Conservation (phyloP, 1,284 basidiomycete species). For the Ganoderma meredithae region DNA sequence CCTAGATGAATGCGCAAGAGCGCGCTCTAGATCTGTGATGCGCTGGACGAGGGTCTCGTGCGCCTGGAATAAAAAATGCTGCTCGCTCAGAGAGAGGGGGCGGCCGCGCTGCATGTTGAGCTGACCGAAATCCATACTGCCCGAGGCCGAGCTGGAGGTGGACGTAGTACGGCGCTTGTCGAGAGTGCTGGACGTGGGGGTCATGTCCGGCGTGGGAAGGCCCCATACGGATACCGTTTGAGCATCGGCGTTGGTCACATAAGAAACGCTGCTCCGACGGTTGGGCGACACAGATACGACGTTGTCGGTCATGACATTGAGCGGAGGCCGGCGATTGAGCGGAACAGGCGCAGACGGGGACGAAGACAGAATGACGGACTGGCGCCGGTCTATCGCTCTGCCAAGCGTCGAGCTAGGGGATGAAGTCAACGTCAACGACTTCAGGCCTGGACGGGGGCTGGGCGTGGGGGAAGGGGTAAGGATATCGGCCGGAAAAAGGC, state of each 20-base stretch:
- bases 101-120: constrained; percentile 41
- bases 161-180: constrained; percentile 32
- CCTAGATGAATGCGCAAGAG: constrained; percentile 54
- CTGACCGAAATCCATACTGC: constrained; percentile 42
- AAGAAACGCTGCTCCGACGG: constrained; percentile 73
- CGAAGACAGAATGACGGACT: constrained; percentile 38
- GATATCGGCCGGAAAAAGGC: constrained; percentile 49
- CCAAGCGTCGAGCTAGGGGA: constrained; percentile 41
- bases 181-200: constrained; percentile 59
- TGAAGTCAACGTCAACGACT: constrained; percentile 56
- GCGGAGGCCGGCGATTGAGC: constrained; percentile 39
- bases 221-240: constrained; percentile 50
- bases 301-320: constrained; percentile 39
- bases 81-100: constrained; percentile 69
- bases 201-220: constrained; percentile 76
- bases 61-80: constrained; percentile 83
- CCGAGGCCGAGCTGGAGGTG: constrained; percentile 34
- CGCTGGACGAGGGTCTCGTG: constrained; percentile 81
- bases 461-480: constrained; percentile 65
- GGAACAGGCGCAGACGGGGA: constrained; percentile 33
- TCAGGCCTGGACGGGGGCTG: constrained; percentile 51
- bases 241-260: constrained; percentile 60
- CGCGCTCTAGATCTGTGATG: constrained; percentile 79
- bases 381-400: constrained; percentile 37
- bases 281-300: constrained; percentile 26